Conservation (phyloP, 345 rosid species). For the Aquilaria sinensis region DNA sequence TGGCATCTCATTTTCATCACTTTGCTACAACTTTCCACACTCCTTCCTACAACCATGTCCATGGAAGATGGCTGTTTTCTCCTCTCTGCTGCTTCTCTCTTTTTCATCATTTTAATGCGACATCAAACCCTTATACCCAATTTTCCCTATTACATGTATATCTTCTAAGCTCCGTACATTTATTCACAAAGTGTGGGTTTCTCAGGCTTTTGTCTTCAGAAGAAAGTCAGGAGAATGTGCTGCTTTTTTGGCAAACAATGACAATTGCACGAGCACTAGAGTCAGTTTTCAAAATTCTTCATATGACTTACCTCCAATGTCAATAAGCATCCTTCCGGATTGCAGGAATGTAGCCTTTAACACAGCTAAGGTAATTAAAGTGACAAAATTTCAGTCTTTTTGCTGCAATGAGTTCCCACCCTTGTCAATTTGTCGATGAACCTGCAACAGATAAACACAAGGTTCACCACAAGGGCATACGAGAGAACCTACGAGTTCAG, state of each 20-base stretch:
- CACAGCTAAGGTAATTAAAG: constrained; percentile 52
- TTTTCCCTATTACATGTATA: too few species aligned
- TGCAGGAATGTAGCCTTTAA: constrained; percentile 62
- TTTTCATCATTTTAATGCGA: too few species aligned
- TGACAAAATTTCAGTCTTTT: not conserved
- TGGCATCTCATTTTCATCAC: too few species aligned
- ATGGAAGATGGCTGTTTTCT: too few species aligned
- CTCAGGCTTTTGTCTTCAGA: constrained; percentile 59
- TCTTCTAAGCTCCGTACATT: not conserved
- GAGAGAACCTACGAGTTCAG: constrained; percentile 13
- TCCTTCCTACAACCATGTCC: too few species aligned
- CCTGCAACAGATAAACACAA: not conserved
- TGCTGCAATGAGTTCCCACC: too few species aligned
- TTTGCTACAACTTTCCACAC: too few species aligned
- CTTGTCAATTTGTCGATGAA: not conserved
- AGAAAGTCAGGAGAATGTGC: constrained; percentile 41
- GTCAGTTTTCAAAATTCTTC: constrained; percentile 42
- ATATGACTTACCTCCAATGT: constrained; percentile 45
- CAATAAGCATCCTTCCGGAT: constrained; percentile 67
- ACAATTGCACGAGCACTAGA: constrained; percentile 13
- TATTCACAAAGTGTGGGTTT: not conserved
- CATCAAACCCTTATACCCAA: too few species aligned
- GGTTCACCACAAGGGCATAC: not conserved
- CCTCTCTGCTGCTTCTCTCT: too few species aligned
- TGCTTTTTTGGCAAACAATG: constrained; percentile 58